Conservation (phyloP, 129 eudicot species). For the Kitagawia praeruptora region DNA sequence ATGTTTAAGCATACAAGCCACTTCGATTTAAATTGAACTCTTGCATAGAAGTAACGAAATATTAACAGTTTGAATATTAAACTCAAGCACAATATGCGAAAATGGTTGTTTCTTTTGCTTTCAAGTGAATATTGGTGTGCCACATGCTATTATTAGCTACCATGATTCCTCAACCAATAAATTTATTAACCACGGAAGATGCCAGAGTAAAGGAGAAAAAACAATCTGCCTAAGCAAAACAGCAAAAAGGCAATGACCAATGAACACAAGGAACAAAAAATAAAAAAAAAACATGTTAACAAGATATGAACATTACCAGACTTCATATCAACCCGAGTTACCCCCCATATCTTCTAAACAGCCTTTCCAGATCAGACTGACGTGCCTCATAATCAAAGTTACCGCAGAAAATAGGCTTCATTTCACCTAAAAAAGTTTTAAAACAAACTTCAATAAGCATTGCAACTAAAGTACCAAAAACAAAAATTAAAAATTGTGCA, state of each 20-base stretch:
- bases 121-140: neutral
- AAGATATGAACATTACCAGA: conserved; percentile 48
- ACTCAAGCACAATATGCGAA: neutral
- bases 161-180: neutral
- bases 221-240: neutral
- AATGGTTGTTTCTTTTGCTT: neutral
- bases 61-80: neutral
- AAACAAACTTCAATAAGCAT: too few species aligned
- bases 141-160: neutral
- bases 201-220: neutral
- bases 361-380: conserved; percentile 82
- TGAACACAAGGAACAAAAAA: conserved; percentile 1
- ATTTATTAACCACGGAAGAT: neutral
- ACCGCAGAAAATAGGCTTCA: conserved; percentile 94
- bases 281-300: neutral
- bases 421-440: conserved; percentile 28
- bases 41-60: neutral
- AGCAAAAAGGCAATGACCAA: neutral
- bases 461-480: neutral
- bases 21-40: neutral
- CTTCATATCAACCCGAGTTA: conserved; percentile 89
- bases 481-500: neutral
- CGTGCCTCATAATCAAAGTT: conserved; percentile 85
- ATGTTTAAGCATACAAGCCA: neutral
- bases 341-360: conserved; percentile 79